phyloP scores from a whole-genome alignment of 139 green algal genomes.

The Pleodorina starrii region DNA sequence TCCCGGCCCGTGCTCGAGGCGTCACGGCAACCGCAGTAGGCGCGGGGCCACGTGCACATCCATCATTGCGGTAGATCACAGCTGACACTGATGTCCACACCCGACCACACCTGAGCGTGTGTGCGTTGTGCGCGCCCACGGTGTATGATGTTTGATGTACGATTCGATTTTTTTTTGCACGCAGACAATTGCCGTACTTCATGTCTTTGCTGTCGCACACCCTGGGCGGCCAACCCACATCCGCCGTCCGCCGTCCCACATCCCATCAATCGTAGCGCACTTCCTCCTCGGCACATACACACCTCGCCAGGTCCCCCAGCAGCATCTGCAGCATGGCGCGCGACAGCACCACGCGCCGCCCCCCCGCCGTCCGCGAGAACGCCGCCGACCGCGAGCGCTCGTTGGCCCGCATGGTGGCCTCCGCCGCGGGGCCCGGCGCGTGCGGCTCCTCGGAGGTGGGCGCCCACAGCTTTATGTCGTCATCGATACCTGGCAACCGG shows the following conservation, averaged over 20 bases:
- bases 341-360: background rate
- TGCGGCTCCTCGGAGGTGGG: slow-evolving; percentile 31
- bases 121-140: too few relatives aligned
- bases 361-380: background rate
- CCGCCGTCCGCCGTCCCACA: background rate
- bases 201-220: background rate
- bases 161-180: background rate
- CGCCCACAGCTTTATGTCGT: slow-evolving; percentile 69
- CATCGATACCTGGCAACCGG: slow-evolving; percentile 52
- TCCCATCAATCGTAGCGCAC: background rate
- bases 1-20: too few relatives aligned
- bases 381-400: background rate
- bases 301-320: background rate
- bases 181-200: background rate
- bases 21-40: too few relatives aligned
- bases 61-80: too few relatives aligned
- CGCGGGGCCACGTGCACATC: background rate
- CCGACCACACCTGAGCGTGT: too few relatives aligned
- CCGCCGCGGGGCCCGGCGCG: background rate
- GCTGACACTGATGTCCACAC: too few relatives aligned
- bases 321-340: background rate
- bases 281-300: background rate
- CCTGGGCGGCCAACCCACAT: background rate
- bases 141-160: background rate
- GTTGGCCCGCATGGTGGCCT: background rate